A percentile compares a stretch with the other conserved stretches of the same genome.
Evolutionary conservation across 192 early-diverging fungal genomes (phyloP).

Genomic region (Podila epicladia): DNA sequence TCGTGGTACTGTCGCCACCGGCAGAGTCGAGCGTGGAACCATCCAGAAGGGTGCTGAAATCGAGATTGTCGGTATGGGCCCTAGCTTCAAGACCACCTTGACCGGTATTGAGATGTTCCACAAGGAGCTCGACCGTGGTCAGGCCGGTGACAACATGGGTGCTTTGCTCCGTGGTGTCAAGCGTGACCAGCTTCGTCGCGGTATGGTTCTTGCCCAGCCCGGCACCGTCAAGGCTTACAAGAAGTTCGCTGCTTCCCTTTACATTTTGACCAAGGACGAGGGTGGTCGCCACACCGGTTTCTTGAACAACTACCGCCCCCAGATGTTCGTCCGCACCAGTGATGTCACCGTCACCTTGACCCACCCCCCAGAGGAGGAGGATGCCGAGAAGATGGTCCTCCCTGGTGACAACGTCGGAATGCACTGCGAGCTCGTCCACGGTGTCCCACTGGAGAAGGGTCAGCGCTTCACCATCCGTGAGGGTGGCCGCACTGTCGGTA

Average conservation of each 20-base stretch:
- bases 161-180: constrained; percentile 96
- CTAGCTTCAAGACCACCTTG: constrained; percentile 89
- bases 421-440: constrained; percentile 81
- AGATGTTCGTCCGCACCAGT: constrained; percentile 95
- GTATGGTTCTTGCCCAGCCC: constrained; percentile 92
- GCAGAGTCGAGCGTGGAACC: constrained; percentile 93
- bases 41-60: constrained; percentile 95
- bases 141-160: constrained; percentile 99
- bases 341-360: constrained; percentile 92
- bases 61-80: constrained; percentile 95
- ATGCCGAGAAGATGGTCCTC: constrained; percentile 96
- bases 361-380: constrained; percentile 79
- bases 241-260: constrained; percentile 92
- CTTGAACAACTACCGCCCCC: constrained; percentile 96
- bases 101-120: constrained; percentile 99
- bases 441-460: constrained; percentile 92
- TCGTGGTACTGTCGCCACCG: constrained; percentile 96
- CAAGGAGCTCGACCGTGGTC: constrained; percentile 97
- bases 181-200: constrained; percentile 95
- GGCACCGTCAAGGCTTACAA: constrained; percentile 96
- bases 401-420: constrained; percentile 97
- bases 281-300: constrained; percentile 99
- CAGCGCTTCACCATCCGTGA: constrained; percentile 98
- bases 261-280: constrained; percentile 97
- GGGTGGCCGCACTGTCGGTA: constrained; percentile 97